Evolutionary conservation across 2,329 filamentous ascomycete species (phyloP), one percentile per base, ranked within the genome.

Genomic region (Huntiella abstrusa): DNA sequence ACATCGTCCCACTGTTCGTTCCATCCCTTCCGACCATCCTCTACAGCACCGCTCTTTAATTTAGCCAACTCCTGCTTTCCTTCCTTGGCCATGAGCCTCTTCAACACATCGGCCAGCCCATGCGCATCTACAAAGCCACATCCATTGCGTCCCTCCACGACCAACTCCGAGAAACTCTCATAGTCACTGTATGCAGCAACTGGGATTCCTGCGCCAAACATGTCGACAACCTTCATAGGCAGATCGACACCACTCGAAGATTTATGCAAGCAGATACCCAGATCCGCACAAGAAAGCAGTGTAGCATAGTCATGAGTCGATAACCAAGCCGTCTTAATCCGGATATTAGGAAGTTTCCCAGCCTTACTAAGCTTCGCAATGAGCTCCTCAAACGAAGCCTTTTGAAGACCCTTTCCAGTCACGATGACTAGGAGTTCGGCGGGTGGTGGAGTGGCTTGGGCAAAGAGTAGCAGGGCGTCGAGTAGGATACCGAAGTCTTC

Each of bases 211-310:
- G 87, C 82, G 2, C 91, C 91, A 59, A 98, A 96, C 87, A 98
- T 95, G 59, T 98, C 91, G 11, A 98, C 87, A 1, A 98, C 86
- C 63, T 98, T 98, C 91, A 98, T 98, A 0, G 91, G 91, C 15
- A 98, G 67, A 61, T 98, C 91, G 0, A 98, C 86, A 1, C 91
- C 91, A 2, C 85, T 94, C 53, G 83, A 92, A 11, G 86, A 95
- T 53, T 77, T 94, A 64, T 98, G 91, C 19, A 98, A 66, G 48
- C 84, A 93, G 17, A 98, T 75, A 7, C 91, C 91, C 0, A 98
- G 67, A 55, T 95, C 88, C 3, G 91, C 86, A 39, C 80, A 80
- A 8, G 80, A 83, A 28, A 98, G 75, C 3, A 98, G 70, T 1
- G 67, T 69, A 1, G 91, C 88, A 58, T 98, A 98, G 59, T 94